Percentiles rank a stretch among this genome's conserved stretches.
Evolutionary conservation across 2,329 filamentous ascomycete genomes (phyloP).

Genomic region (Daldinia eschscholtzii): DNA sequence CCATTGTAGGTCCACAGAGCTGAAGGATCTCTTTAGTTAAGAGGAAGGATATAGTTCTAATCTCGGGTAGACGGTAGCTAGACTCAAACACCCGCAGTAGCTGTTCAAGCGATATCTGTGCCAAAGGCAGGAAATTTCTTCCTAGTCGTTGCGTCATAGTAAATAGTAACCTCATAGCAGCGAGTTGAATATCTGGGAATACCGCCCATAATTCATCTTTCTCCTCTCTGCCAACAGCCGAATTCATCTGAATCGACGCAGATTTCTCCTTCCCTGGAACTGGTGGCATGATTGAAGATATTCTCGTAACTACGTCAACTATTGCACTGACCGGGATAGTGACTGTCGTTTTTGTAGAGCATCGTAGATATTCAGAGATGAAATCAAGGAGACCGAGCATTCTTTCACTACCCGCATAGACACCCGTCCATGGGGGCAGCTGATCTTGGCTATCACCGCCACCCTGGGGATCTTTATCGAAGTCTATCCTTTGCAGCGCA

Average conservation of each 20-base stretch:
- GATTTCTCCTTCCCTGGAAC: slow-evolving; percentile 60
- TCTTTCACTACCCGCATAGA: slow-evolving; percentile 79
- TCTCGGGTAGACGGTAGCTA: slow-evolving; percentile 62
- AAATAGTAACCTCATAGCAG: slow-evolving; percentile 73
- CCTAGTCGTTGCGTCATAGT: slow-evolving; percentile 70
- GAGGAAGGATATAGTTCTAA: slow-evolving; percentile 73
- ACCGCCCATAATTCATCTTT: slow-evolving; percentile 81
- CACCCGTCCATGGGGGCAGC: slow-evolving; percentile 78
- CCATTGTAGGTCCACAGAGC: slow-evolving; percentile 73
- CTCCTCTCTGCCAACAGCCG: slow-evolving; percentile 82
- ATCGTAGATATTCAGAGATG: slow-evolving; percentile 72
- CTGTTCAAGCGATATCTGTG: slow-evolving; percentile 77
- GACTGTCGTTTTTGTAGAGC: slow-evolving; percentile 74
- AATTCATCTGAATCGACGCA: slow-evolving; percentile 72
- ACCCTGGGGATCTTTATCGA: slow-evolving; percentile 62
- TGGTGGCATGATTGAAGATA: slow-evolving; percentile 74
- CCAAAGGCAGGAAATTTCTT: slow-evolving; percentile 68
- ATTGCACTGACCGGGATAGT: slow-evolving; percentile 75
- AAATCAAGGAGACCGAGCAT: slow-evolving; percentile 74
- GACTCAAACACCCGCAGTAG: slow-evolving; percentile 77
- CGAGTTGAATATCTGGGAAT: slow-evolving; percentile 80
- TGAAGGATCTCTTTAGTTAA: slow-evolving; percentile 70
- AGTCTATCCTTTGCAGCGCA: slow-evolving; percentile 57
- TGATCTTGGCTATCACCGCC: slow-evolving; percentile 61
- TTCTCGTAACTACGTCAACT: slow-evolving; percentile 75